Percentiles rank a stretch among this genome's conserved stretches.
Conservation (phyloP, 441 rosid species). For the Biscutella auriculata region DNA sequence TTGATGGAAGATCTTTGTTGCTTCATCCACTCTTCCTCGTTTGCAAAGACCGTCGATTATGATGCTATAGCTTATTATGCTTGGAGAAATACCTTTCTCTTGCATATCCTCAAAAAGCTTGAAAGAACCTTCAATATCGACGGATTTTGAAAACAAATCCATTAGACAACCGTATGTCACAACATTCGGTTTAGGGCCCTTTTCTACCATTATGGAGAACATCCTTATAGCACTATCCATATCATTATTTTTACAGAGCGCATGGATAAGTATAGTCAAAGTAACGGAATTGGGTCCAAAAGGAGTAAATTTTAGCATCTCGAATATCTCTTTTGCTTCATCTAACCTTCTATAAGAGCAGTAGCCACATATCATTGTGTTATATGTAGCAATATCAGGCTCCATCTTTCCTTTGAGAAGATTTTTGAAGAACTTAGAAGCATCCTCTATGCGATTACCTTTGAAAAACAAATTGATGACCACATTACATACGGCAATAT, state of each 20-base stretch:
- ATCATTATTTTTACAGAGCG: slow-evolving; percentile 27
- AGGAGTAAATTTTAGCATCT: slow-evolving; percentile 14
- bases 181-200: slow-evolving; percentile 26
- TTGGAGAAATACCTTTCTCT: slow-evolving; percentile 25
- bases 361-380: slow-evolving; percentile 35
- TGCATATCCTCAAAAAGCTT: slow-evolving; percentile 37
- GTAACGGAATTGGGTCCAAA: slow-evolving; percentile 26
- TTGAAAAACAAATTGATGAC: slow-evolving; percentile 24
- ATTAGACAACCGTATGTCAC: slow-evolving; percentile 34
- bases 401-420: slow-evolving; percentile 19
- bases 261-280: slow-evolving; percentile 30
- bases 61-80: slow-evolving; percentile 30
- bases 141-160: slow-evolving; percentile 30
- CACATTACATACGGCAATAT: slow-evolving; percentile 30
- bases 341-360: slow-evolving; percentile 26
- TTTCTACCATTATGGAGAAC: slow-evolving; percentile 26
- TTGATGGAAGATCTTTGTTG: slow-evolving; percentile 23
- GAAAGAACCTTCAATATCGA: slow-evolving; percentile 23
- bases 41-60: slow-evolving; percentile 37
- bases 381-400: slow-evolving; percentile 34
- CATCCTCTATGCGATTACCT: slow-evolving; percentile 9
- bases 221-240: slow-evolving; percentile 27
- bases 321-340: slow-evolving; percentile 22
- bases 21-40: slow-evolving; percentile 26
- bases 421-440: slow-evolving; percentile 13